A percentile compares a stretch with the other conserved stretches of the same genome.
Conservation (phyloP, 768 basidiomycete species). For the Kwoniella europaea region DNA sequence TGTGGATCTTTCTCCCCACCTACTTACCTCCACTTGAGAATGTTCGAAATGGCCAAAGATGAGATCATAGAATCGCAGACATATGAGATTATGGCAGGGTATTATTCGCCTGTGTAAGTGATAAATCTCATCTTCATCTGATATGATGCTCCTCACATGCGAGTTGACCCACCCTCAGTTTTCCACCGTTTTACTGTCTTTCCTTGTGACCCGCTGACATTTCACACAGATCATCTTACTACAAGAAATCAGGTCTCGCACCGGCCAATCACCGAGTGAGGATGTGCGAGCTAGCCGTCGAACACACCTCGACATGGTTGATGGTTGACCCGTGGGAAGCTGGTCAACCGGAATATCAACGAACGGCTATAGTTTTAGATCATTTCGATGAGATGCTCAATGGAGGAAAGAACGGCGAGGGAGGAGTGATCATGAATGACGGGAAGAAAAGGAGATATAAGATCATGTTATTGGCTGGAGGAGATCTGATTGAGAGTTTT, state of each 20-base stretch:
- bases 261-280: slow-evolving; percentile 84
- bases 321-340: slow-evolving; percentile 99
- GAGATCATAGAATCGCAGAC: slow-evolving; percentile 84
- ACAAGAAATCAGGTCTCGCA: slow-evolving; percentile 94
- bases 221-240: slow-evolving; percentile 60
- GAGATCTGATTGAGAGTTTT: slow-evolving; percentile 96
- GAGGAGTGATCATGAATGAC: slow-evolving; percentile 72
- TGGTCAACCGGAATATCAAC: slow-evolving; percentile 82
- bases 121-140: background rate
- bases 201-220: background rate
- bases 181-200: no score
- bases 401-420: slow-evolving; percentile 68
- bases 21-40: slow-evolving; percentile 93
- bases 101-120: slow-evolving; percentile 81
- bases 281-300: slow-evolving; percentile 73
- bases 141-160: background rate
- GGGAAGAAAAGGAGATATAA: slow-evolving; percentile 74
- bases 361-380: slow-evolving; percentile 95
- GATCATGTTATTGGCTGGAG: slow-evolving; percentile 95
- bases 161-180: no score
- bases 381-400: slow-evolving; percentile 97
- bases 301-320: slow-evolving; percentile 88
- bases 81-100: slow-evolving; percentile 93
- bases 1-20: slow-evolving; percentile 98
- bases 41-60: slow-evolving; percentile 99